Conservation (phyloP, 139 green algal genomes). For the Picochlorum sp. region DNA sequence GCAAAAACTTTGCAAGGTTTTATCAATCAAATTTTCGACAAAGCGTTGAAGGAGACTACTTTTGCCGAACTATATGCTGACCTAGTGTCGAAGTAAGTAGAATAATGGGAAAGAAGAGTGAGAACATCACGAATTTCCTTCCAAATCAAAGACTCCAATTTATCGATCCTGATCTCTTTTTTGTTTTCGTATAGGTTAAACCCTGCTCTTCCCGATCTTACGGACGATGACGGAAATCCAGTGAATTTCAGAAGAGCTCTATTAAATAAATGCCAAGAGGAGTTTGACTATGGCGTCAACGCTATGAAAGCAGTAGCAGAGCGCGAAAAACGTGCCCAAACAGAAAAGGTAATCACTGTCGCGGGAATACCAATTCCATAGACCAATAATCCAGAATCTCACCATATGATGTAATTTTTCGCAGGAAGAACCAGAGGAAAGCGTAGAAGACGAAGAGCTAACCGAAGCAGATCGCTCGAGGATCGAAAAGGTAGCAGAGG, state of each 20-base stretch:
- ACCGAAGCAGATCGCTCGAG: constrained; percentile 1
- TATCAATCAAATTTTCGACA: constrained; percentile 92
- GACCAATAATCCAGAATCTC: constrained; percentile 4
- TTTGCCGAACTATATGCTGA: constrained; percentile 90
- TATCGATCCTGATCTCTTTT: no score
- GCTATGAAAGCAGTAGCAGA: constrained; percentile 48
- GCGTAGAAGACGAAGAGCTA: not conserved
- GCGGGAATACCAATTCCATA: constrained; percentile 7
- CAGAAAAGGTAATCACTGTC: constrained; percentile 19
- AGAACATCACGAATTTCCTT: no score
- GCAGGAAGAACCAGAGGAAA: constrained; percentile 2
- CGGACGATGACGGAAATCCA: constrained; percentile 28
- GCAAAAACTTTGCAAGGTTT: constrained; percentile 69
- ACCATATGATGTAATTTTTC: not conserved
- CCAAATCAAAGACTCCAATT: no score
- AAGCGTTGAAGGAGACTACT: constrained; percentile 89
- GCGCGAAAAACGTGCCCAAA: constrained; percentile 29
- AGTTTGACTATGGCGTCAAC: constrained; percentile 75
- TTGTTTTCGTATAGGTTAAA: constrained; percentile 12
- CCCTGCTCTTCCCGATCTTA: constrained; percentile 15
- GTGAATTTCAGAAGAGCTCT: constrained; percentile 79
- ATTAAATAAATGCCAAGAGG: constrained; percentile 97
- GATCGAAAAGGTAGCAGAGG: constrained; percentile 18
- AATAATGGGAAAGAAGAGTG: constrained; percentile 4
- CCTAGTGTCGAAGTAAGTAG: constrained; percentile 29